Percentiles rank a stretch among this genome's conserved stretches.
Conservation (phyloP, 176 grass and related monocot genomes). For the Oryza meridionalis region DNA sequence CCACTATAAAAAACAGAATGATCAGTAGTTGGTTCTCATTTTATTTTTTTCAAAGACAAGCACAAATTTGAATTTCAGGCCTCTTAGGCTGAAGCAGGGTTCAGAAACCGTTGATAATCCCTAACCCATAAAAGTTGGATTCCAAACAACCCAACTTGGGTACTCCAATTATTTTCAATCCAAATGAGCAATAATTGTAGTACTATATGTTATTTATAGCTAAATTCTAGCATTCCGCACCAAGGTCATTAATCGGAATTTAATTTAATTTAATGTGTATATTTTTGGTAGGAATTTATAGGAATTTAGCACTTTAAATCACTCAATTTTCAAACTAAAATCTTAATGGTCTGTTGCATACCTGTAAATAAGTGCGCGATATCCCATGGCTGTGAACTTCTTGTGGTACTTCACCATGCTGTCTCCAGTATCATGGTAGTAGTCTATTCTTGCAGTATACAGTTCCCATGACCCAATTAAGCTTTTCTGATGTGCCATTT, state of each 20-base stretch:
- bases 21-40: not conserved
- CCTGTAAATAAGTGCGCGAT: conserved; percentile 70
- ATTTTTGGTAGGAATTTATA: not conserved
- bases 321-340: not conserved
- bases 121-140: too few relatives aligned
- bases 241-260: not conserved
- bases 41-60: not conserved
- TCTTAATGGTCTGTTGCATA: conserved; percentile 7
- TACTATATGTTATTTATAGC: not conserved
- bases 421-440: conserved; percentile 42
- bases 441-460: conserved; percentile 62
- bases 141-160: not conserved
- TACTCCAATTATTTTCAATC: not conserved
- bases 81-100: not conserved
- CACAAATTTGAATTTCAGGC: not conserved
- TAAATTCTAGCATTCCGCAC: too few relatives aligned
- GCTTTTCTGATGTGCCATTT: conserved; percentile 45
- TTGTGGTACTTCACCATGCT: conserved; percentile 72
- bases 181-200: not conserved
- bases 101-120: not conserved
- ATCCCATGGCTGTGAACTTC: conserved; percentile 59
- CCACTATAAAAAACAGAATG: conserved; percentile 46
- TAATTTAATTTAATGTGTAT: not conserved
- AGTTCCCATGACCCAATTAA: conserved; percentile 64
- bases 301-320: not conserved